Evolutionary conservation across 2,329 filamentous ascomycete species (phyloP), one percentile per base, ranked within the genome.

Genomic region (Cercospora sp.): DNA sequence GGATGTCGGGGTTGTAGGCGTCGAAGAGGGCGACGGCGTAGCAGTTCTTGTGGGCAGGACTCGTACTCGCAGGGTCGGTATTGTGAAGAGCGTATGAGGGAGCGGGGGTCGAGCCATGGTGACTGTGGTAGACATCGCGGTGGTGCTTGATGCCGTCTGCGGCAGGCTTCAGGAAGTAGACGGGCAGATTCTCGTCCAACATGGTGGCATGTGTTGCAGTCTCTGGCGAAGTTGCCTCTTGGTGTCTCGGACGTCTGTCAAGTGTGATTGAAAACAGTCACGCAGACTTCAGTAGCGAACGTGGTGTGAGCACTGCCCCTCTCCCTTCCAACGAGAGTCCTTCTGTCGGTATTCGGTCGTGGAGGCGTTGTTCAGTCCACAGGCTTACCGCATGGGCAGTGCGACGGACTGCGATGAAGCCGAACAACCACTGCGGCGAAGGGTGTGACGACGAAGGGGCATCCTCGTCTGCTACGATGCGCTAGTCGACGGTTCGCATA

Each of bases 21-120:
- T 98, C 94, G 79, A 91, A 91, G 2, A 98, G 85, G 45, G 92
- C 94, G 68, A 91, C 87, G 49, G 91, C 94, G 80, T 97, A 99
- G 79, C 91, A 91, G 81, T 94, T 95, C 77, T 87, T 89, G 28
- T 92, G 89, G 10, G 85, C 84, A 51, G 89, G 86, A 7, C 88
- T 82, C n/a, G 87, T 79, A 16, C 76, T 75, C 18, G 74, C 70
- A 1, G 93, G 91, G 76, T 95, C 89, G 69, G 90, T 87, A 71
- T 91, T 89, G 73, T 90, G 89, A 37, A 97, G 83, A n/a, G 90
- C 85, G 80, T 98, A 98, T 63, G 91, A 88, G 12, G 93, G 88
- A 24, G 86, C 82, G 0, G 92, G 91, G 45, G 97, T 92, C 70
- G 90, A 90, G 79, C 93, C 94, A 80, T 93, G 88, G 74, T 96